Evolutionary conservation across 495 filamentous ascomycete species (phyloP), one percentile per base, ranked within the genome.

Genomic region (Aspergillus wentii): DNA sequence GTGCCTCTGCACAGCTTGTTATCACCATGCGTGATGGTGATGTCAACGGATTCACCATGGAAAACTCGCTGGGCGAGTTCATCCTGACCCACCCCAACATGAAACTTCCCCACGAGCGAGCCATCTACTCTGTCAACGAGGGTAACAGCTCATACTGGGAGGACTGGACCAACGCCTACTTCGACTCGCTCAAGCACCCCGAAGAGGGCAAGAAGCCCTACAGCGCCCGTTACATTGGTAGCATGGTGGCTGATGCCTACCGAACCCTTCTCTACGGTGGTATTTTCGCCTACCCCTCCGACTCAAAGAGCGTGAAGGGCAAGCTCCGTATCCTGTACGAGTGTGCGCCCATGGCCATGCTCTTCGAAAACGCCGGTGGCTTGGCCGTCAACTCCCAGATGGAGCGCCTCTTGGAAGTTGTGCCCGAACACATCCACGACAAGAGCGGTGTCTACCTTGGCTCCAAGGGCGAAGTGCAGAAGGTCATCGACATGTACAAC

Each of bases 61-160:
- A 98, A 66, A 91, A 86, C 59, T 85, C 86, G 23, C 77, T 98
- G 27, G 92, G 92, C 61, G 92, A 98, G 71, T 98, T 98, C 71
- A 98, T 98, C 69, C 76, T 97, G 32, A 94, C 92, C 5, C 92
- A 98, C 64, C 91, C 92, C 19, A 68, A 96, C 58, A 97, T 98
- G 90, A 65, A 69, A 27, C 79, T 98, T 30, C 92, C 92, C 17
- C 70, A 72, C 56, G 72, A 73, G 61, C 75, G 90, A 31, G 69
- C 80, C 39, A 98, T 98, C 59, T 98, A 98, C 79, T 94, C 88
- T 31, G 89, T 95, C 67, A 98, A 98, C 67, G 92, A 98, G 69
- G 92, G 92, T 43, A 97, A 98, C 74, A 88, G 82, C 52, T 69
- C 86, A 39, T 96, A 95, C 74, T 98, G 92, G 92, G 84, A 92